These are phyloP conservation scores for Berkeleyomyces rouxiae DNA, from an alignment of 2,329 filamentous ascomycete species.

Conservation along the genomic window DNA sequence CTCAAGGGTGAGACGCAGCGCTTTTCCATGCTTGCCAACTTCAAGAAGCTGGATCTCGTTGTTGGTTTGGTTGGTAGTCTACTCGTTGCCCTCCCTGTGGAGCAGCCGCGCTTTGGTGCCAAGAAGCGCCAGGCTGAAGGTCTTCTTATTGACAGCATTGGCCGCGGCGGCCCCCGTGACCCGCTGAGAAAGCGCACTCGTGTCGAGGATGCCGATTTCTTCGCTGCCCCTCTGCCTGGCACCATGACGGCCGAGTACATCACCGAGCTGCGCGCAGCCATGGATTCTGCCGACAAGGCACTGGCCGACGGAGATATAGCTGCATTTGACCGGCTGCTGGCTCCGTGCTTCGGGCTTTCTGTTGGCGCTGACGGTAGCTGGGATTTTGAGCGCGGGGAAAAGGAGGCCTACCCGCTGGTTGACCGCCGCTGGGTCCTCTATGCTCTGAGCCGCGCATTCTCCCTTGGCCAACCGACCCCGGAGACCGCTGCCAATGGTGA, in stretches of 20 bases:
- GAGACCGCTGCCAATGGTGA: slow-evolving; percentile 21
- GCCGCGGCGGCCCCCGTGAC: slow-evolving; percentile 38
- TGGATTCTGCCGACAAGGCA: slow-evolving; percentile 31
- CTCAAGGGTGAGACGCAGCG: slow-evolving; percentile 21
- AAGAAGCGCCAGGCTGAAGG: slow-evolving; percentile 40
- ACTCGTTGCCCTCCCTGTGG: slow-evolving; percentile 53
- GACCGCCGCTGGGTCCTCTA: slow-evolving; percentile 51
- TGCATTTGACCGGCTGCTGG: slow-evolving; percentile 34
- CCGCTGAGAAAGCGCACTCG: slow-evolving; percentile 14
- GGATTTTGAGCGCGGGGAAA: slow-evolving; percentile 17
- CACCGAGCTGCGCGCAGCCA: slow-evolving; percentile 27
- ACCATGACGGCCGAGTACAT: slow-evolving; percentile 35
- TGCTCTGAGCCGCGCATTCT: slow-evolving; percentile 44
- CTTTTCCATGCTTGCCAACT: slow-evolving; percentile 40
- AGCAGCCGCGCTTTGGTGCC: slow-evolving; percentile 36
- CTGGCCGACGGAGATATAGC: slow-evolving; percentile 29
- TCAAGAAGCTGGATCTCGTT: slow-evolving; percentile 48
- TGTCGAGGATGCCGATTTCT: slow-evolving; percentile 2
- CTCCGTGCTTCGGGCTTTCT: slow-evolving; percentile 32
- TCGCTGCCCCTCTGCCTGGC: slow-evolving; percentile 27
- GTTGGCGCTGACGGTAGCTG: slow-evolving; percentile 20
- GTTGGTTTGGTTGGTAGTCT: slow-evolving; percentile 47
- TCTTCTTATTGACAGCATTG: slow-evolving; percentile 56
- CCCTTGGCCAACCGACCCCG: slow-evolving; percentile 30
- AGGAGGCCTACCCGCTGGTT: slow-evolving; percentile 33